Base-by-base conservation (phyloP, 1,139 yeast species). In the Blastobotrys apis region DNA sequence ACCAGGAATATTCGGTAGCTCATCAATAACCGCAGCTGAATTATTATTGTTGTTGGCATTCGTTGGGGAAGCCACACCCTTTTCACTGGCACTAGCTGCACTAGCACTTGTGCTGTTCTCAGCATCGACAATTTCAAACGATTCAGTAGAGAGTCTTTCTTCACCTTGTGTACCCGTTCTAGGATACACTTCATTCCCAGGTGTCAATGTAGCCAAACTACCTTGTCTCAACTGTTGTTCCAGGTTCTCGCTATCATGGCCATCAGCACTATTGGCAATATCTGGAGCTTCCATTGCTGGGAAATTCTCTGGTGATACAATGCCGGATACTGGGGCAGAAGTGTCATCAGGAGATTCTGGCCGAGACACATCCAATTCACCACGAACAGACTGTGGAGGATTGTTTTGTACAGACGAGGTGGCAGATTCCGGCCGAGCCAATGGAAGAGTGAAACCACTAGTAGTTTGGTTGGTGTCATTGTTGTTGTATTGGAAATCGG, bases 351-450 rank as follows among this genome's bases (percentile, higher is more conserved):
- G 74, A 2, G 84, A 77, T 26, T 75, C 81, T 29, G 81, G 76
- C 43, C 77, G 78, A 43, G 84, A 78, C 5, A 75, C 70, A 47
- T 80, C 85, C 37, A 77, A 77, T 56, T 84, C 94, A 50, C 84
- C 92, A 48, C 94, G 78, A 8, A 84, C 95, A 20, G 95, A 85
- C 63, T 81, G 77, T 0, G 97, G 90, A 2, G 97, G 88, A 61
- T 90, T 88, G 65, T 88, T 88, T 57, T 85, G 94, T 16, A 88
- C 94, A 45, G 95, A 85, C 0, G 96, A 87, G 0, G 96, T 84
- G 42, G 84, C 77, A 0, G 95, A 85, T 51, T 82, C 88, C 1
- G 94, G 84, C 60, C 80, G 78, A 52, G 63, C 81, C 68, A 72
- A 72, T 1, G 78, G 79, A 47, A 75, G 58, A 4, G 66, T 63